These are phyloP conservation scores for Coniferiporia sulphurascens DNA, from an alignment of 1,284 basidiomycete genomes.

Conservation along the genomic window DNA sequence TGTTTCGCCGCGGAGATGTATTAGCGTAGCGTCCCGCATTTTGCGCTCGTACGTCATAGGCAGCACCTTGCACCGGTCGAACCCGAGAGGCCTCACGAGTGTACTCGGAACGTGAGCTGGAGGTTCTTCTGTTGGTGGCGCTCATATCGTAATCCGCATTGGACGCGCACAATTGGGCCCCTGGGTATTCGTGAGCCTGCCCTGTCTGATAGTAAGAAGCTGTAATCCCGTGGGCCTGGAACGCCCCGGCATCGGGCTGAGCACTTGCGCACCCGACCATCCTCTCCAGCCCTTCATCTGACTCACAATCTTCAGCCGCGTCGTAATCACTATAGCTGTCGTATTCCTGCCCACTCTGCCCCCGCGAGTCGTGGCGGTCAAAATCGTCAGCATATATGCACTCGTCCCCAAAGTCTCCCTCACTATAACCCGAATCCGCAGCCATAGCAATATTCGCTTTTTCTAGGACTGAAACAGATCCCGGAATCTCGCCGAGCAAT, in stretches of 20 bases:
- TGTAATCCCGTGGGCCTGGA: not conserved
- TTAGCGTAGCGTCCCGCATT: not conserved
- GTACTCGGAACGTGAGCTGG: not conserved
- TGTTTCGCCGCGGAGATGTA: not conserved
- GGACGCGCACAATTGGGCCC: not conserved
- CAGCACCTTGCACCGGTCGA: not conserved
- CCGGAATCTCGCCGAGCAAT: constrained; percentile 12
- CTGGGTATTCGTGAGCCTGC: not conserved
- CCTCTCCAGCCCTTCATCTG: constrained; percentile 26
- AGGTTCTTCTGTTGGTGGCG: not conserved
- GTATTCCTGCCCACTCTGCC: not conserved
- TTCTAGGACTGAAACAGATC: constrained; percentile 14
- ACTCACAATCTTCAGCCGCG: constrained; percentile 16
- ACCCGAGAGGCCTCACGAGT: not conserved
- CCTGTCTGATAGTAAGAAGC: not conserved
- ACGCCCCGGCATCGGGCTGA: constrained; percentile 1
- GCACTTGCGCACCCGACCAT: constrained; percentile 24
- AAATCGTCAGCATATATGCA: not conserved
- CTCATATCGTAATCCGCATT: not conserved
- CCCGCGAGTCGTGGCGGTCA: not conserved
- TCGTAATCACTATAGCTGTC: constrained; percentile 5
- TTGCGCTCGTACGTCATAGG: not conserved
- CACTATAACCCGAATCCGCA: not conserved
- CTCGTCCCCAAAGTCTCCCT: not conserved
- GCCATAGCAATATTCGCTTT: not conserved